phyloP scores from a whole-genome alignment of 495 filamentous ascomycete species.

The Sordaria brevicollis region DNA sequence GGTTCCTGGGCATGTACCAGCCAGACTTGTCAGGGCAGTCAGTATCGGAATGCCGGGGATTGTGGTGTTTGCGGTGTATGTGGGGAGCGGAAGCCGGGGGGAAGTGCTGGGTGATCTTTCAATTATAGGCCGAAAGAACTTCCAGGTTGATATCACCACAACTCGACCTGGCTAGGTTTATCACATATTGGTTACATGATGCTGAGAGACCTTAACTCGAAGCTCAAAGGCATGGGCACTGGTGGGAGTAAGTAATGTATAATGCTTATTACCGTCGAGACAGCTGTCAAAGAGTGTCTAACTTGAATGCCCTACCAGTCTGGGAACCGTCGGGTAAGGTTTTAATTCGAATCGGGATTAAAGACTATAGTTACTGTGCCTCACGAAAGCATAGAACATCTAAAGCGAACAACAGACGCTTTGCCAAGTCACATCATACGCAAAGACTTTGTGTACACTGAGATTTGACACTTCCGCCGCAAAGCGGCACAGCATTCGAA shows the following conservation, averaged over 20 bases:
- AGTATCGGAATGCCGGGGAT: constrained; percentile 56
- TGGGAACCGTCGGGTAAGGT: neutral
- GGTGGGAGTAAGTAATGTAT: too few species aligned
- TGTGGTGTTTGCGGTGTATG: constrained; percentile 58
- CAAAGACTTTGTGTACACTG: neutral
- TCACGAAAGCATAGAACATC: neutral
- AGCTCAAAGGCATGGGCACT: neutral
- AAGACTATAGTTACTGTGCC: neutral
- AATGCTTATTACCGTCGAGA: too few species aligned
- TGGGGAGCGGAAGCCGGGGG: constrained; percentile 29
- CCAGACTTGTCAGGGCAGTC: constrained; percentile 36
- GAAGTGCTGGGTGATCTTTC: neutral
- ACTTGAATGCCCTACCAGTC: neutral
- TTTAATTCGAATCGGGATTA: neutral
- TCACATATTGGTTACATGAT: too few species aligned
- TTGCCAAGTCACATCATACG: neutral
- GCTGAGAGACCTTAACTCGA: too few species aligned
- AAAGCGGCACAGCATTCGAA: neutral
- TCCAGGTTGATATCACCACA: neutral
- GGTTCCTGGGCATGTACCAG: constrained; percentile 51
- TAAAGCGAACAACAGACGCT: neutral
- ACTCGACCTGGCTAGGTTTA: neutral
- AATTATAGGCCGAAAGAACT: too few species aligned
- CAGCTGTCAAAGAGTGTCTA: neutral
- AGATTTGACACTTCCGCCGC: neutral